phyloP scores from a whole-genome alignment of 768 basidiomycete genomes.

The Lanmaoa rubissima region DNA sequence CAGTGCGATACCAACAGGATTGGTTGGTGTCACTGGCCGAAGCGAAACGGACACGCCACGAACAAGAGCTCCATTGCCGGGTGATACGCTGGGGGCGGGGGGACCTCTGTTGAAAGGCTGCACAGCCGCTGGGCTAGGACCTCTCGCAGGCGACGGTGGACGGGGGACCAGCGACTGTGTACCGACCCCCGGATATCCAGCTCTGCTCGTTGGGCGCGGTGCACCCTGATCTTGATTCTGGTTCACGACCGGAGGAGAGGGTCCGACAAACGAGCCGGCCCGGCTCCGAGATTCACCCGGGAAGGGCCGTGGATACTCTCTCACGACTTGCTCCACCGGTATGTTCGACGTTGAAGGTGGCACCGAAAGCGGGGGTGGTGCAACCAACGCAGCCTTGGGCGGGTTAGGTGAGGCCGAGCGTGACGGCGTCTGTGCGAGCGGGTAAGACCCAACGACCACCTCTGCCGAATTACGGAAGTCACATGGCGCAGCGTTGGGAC shows the following conservation, averaged over 20 bases:
- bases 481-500: conserved; percentile 24
- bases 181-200: conserved; percentile 81
- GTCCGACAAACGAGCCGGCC: conserved; percentile 45
- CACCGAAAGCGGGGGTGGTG: conserved; percentile 45
- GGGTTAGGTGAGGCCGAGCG: conserved; percentile 73
- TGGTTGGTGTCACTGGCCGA: conserved; percentile 67
- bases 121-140: conserved; percentile 19
- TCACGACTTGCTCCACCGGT: conserved; percentile 71
- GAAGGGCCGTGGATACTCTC: conserved; percentile 78
- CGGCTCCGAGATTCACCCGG: conserved; percentile 77
- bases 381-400: conserved; percentile 75
- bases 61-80: background rate
- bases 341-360: conserved; percentile 44
- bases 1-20: conserved; percentile 77
- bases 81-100: background rate
- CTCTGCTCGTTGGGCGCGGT: conserved; percentile 53
- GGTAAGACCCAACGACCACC: conserved; percentile 74
- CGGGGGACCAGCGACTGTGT: conserved; percentile 65
- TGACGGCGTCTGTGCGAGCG: conserved; percentile 48
- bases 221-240: conserved; percentile 36
- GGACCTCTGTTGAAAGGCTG: conserved; percentile 16
- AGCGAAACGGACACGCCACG: conserved; percentile 31
- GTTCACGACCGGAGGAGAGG: conserved; percentile 26
- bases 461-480: conserved; percentile 80
- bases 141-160: conserved; percentile 54